These are phyloP conservation scores for Tricholoma hemisulphureum DNA, from an alignment of 768 basidiomycete genomes.

Conservation along the genomic window DNA sequence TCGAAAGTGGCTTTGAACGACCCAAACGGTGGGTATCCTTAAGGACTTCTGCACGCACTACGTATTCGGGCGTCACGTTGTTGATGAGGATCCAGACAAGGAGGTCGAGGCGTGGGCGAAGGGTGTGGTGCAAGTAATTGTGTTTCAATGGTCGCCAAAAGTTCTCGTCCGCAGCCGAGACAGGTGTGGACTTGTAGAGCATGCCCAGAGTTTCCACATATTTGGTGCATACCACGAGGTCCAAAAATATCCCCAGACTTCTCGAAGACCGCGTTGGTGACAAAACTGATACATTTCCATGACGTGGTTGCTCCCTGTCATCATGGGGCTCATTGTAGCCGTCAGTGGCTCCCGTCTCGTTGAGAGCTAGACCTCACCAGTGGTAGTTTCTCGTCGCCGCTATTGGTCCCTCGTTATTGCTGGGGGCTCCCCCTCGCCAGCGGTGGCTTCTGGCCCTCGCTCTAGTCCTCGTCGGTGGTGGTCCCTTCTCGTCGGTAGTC, in stretches of 20 bases:
- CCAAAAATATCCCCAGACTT: slow-evolving; percentile 40
- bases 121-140: slow-evolving; percentile 20
- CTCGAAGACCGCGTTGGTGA: slow-evolving; percentile 20
- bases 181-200: slow-evolving; percentile 21
- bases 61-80: slow-evolving; percentile 24
- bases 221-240: slow-evolving; percentile 31
- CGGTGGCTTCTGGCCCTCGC: too few species aligned
- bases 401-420: too few species aligned
- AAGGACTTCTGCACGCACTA: slow-evolving; percentile 12
- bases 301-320: too few species aligned
- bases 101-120: slow-evolving; percentile 29
- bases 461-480: too few species aligned
- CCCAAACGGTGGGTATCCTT: slow-evolving; percentile 18
- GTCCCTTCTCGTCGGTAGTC: too few species aligned
- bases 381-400: too few species aligned
- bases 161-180: slow-evolving; percentile 29
- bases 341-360: too few species aligned
- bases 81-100: slow-evolving; percentile 29
- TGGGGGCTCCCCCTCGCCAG: too few species aligned
- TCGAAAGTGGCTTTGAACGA: slow-evolving; percentile 16
- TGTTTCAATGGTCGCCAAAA: slow-evolving; percentile 34
- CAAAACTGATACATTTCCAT: slow-evolving; percentile 39
- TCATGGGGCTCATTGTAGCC: too few species aligned
- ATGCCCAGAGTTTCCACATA: slow-evolving; percentile 34
- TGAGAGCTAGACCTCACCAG: too few species aligned